Evolutionary conservation across 2,329 filamentous ascomycete species (phyloP), one percentile per base, ranked within the genome.

Genomic region (Davidsoniella virescens): DNA sequence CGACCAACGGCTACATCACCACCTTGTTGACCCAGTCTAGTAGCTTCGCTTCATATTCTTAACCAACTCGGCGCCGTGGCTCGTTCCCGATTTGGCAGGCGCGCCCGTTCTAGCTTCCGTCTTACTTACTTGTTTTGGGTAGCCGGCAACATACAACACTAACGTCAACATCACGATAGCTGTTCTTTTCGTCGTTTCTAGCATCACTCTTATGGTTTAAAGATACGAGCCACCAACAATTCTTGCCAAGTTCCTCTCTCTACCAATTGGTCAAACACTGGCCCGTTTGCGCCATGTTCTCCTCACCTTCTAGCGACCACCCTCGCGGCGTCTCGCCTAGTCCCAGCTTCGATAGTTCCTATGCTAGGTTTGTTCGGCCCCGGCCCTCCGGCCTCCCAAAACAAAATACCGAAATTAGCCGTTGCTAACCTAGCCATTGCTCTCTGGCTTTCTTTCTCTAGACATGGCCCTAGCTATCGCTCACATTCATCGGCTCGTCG

Each of bases 401-500:
- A 33, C 29, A 33, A 33, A 9, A 7, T 4, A 12, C 29, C 9
- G 16, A 17, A 6, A 23, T 5, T 16, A 42, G 17, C 39, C 16
- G 16, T 18, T 16, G 9, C 29, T 33, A 42, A 10, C 39, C 18
- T 26, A 44, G 18, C 14, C 40, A 16, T 37, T 36, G 44, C 44
- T 47, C 37, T 25, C 39, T 26, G 33, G 44, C 44, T n/a, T 23
- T 33, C 29, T 33, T 23, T 10, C 18, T 47, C 17, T 49, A 49
- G 47, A 36, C 47, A 49, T 26, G 51, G 41, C 8, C 41, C 51
- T 18, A 37, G 16, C 46, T 52, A 49, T 37, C 51, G 40, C n/a
- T 48, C 51, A 16, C 78, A 59, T 86, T 73, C 72, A 55, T 61
- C 68, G 49, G 72, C 66, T 56, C 74, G 75, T 57, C 74, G 76